Conservation (phyloP, 257 asterid genomes). For the Fraxinus excelsior region DNA sequence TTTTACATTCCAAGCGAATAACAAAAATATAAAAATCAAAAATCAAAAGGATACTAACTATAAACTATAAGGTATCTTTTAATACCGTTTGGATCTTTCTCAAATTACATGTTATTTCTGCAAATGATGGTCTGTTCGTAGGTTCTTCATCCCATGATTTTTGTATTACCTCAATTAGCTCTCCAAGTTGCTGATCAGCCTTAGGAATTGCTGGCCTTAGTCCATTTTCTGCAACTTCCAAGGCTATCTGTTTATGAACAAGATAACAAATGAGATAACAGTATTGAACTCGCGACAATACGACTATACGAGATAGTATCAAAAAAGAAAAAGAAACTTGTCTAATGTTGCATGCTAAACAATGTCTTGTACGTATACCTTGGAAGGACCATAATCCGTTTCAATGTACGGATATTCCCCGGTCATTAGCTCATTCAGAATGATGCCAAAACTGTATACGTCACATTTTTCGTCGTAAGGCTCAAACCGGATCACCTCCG, state of each 20-base stretch:
- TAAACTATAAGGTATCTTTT: constrained; percentile 10
- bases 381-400: constrained; percentile 62
- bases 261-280: not conserved
- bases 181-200: constrained; percentile 37
- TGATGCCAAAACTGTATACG: constrained; percentile 68
- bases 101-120: constrained; percentile 48
- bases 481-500: constrained; percentile 60
- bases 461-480: constrained; percentile 80
- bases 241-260: constrained; percentile 53
- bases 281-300: not conserved
- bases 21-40: not conserved
- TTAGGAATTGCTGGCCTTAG: constrained; percentile 58
- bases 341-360: not conserved
- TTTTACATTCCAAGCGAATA: not conserved
- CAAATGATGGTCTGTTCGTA: constrained; percentile 51
- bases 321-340: not conserved
- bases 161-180: constrained; percentile 40
- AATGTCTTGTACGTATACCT: constrained; percentile 35
- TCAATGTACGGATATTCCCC: constrained; percentile 70
- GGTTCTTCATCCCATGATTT: constrained; percentile 67
- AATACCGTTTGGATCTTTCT: constrained; percentile 37
- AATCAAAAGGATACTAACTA: not conserved
- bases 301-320: not conserved
- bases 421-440: constrained; percentile 61
- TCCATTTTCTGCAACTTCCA: constrained; percentile 70